A percentile compares a stretch with the other conserved stretches of the same genome.
phyloP scores from a whole-genome alignment of 2,329 filamentous ascomycete genomes.

The Chaetomiaceae sp. region DNA sequence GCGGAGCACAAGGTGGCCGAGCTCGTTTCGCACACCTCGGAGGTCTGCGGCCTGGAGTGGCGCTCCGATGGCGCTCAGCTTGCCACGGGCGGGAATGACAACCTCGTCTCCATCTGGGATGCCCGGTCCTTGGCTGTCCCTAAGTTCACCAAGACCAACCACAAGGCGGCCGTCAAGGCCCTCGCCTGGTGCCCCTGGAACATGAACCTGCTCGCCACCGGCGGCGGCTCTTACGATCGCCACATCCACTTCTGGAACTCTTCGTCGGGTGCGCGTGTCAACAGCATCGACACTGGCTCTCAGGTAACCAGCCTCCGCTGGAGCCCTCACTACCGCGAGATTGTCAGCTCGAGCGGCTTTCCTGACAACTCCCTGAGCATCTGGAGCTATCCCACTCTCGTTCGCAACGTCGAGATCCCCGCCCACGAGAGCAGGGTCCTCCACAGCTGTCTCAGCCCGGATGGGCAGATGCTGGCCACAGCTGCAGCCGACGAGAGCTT shows the following conservation, averaged over 20 bases:
- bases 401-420: conserved; percentile 96
- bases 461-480: conserved; percentile 96
- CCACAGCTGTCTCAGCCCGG: conserved; percentile 93
- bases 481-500: conserved; percentile 93
- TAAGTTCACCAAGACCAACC: conserved; percentile 99
- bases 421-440: conserved; percentile 95
- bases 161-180: conserved; percentile 97
- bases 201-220: conserved; percentile 91
- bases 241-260: conserved; percentile 99
- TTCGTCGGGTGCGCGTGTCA: conserved; percentile 92
- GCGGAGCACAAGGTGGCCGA: conserved; percentile 98
- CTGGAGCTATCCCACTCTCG: conserved; percentile 96
- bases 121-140: conserved; percentile 86
- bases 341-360: conserved; percentile 95
- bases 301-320: conserved; percentile 95
- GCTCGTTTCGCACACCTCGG: conserved; percentile 93
- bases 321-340: conserved; percentile 96
- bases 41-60: conserved; percentile 98
- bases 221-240: conserved; percentile 91
- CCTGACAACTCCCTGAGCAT: conserved; percentile 99
- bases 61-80: conserved; percentile 93
- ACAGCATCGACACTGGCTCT: conserved; percentile 97
- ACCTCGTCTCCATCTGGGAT: conserved; percentile 98
- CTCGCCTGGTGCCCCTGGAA: conserved; percentile 99
- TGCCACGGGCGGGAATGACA: conserved; percentile 96